phyloP scores from a whole-genome alignment of 2,329 filamentous ascomycete genomes.

The Phialocephala subalpina region DNA sequence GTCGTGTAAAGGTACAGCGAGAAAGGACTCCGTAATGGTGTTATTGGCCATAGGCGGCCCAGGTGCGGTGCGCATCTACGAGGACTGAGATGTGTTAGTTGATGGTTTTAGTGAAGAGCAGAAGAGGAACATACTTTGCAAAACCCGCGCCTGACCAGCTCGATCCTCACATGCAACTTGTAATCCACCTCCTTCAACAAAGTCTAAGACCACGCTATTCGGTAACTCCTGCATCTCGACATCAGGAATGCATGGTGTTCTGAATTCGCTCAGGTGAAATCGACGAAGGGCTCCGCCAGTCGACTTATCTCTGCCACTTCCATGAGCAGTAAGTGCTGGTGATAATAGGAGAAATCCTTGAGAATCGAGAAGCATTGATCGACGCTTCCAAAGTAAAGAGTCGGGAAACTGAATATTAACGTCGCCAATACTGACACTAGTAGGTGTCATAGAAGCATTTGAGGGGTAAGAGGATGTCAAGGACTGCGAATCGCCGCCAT shows the following conservation, averaged over 20 bases:
- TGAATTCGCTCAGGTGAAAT: slow-evolving; percentile 88
- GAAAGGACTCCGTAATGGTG: not conserved
- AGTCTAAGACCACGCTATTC: slow-evolving; percentile 76
- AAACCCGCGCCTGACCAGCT: slow-evolving; percentile 61
- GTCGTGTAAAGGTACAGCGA: slow-evolving; percentile 1
- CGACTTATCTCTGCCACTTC: slow-evolving; percentile 49
- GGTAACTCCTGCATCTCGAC: slow-evolving; percentile 92
- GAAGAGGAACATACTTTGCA: slow-evolving; percentile 48
- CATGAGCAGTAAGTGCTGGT: slow-evolving; percentile 64
- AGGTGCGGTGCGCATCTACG: slow-evolving; percentile 40
- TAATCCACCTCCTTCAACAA: slow-evolving; percentile 68
- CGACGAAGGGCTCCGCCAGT: slow-evolving; percentile 73
- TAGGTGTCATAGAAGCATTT: slow-evolving; percentile 46
- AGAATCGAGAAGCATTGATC: slow-evolving; percentile 85
- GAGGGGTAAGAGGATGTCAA: slow-evolving; percentile 30
- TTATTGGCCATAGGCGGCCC: slow-evolving; percentile 37
- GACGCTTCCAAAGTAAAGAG: slow-evolving; percentile 93
- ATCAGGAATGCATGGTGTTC: slow-evolving; percentile 81
- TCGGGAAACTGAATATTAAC: slow-evolving; percentile 98
- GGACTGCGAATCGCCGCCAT: slow-evolving; percentile 42
- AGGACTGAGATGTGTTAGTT: slow-evolving; percentile 37
- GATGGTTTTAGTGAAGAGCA: not conserved
- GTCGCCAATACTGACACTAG: slow-evolving; percentile 63
- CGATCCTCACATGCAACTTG: slow-evolving; percentile 72
- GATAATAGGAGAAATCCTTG: slow-evolving; percentile 85